These are phyloP conservation scores for Cutaneotrichosporon curvatum DNA, from an alignment of 1,284 basidiomycete genomes.

Conservation along the genomic window DNA sequence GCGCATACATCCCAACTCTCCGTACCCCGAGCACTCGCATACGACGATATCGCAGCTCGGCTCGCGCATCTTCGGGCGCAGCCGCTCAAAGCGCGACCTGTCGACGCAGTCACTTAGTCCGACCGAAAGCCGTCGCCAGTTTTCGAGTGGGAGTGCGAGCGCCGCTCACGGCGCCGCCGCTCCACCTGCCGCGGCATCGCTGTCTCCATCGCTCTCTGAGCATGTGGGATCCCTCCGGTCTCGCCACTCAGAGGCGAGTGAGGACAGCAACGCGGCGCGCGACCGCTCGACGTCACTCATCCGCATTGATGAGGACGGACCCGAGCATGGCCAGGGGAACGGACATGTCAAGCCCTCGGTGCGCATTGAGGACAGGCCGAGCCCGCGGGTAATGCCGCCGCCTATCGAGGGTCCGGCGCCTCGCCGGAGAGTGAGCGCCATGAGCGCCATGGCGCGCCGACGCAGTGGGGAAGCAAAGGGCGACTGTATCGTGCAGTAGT, in stretches of 20 bases:
- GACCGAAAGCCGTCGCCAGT: too few species aligned
- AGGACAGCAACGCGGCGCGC: slow-evolving; percentile 6
- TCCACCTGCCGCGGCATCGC: not conserved
- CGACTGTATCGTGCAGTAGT: slow-evolving; percentile 1
- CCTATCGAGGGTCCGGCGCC: slow-evolving; percentile 5
- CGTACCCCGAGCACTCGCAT: not conserved
- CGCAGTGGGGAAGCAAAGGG: slow-evolving; percentile 1
- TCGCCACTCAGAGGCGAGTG: slow-evolving; percentile 14
- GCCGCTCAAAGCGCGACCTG: slow-evolving; percentile 9
- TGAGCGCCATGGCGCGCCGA: not conserved
- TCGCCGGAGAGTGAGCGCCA: not conserved
- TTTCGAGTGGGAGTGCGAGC: slow-evolving; percentile 8
- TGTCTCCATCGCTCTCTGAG: not conserved
- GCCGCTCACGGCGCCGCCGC: not conserved
- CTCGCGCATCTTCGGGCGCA: slow-evolving; percentile 12
- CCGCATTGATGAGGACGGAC: slow-evolving; percentile 19
- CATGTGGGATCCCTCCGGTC: slow-evolving; percentile 7
- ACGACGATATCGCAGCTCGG: slow-evolving; percentile 5
- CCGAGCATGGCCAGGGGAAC: not conserved
- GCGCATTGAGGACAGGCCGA: not conserved
- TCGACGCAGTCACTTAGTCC: too few species aligned
- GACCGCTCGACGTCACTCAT: slow-evolving; percentile 11
- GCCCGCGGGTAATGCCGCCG: slow-evolving; percentile 2
- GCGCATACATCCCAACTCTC: too few species aligned
- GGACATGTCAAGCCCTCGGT: not conserved